Percentiles rank a stretch among this genome's conserved stretches.
phyloP scores from a whole-genome alignment of 176 grass and related monocot species.

The Bothriochloa decipiens region DNA sequence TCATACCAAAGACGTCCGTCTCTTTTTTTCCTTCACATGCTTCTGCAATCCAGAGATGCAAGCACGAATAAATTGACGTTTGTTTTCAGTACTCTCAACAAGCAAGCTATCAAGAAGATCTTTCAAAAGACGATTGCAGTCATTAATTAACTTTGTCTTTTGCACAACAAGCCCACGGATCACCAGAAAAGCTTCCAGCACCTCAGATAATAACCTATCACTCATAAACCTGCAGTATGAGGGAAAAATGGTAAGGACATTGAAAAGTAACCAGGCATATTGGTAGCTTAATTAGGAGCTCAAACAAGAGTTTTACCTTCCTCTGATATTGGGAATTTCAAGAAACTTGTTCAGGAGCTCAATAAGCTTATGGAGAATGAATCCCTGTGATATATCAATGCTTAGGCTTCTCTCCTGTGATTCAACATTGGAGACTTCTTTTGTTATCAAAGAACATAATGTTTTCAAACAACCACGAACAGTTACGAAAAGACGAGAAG shows the following conservation, averaged over 20 bases:
- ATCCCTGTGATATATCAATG: constrained; percentile 97
- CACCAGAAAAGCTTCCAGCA: constrained; percentile 85
- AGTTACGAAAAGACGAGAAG: constrained; percentile 85
- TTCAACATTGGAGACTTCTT: constrained; percentile 87
- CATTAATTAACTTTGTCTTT: constrained; percentile 96
- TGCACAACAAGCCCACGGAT: constrained; percentile 94
- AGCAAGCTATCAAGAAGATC: constrained; percentile 94
- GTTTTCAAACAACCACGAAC: constrained; percentile 78
- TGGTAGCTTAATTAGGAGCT: neutral
- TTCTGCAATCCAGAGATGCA: constrained; percentile 95
- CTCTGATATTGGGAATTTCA: constrained; percentile 92
- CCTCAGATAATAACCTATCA: constrained; percentile 80
- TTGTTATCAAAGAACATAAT: constrained; percentile 81
- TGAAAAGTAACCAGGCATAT: constrained; percentile 14
- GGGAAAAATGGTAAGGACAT: neutral
- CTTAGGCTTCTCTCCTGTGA: constrained; percentile 93
- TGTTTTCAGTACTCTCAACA: constrained; percentile 85
- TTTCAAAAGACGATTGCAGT: constrained; percentile 89
- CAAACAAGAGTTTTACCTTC: constrained; percentile 55
- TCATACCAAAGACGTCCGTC: constrained; percentile 82
- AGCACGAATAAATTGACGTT: constrained; percentile 91
- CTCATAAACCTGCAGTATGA: constrained; percentile 77
- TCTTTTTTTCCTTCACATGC: constrained; percentile 80
- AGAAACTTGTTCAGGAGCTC: constrained; percentile 97
- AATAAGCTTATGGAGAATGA: constrained; percentile 94